Percentiles rank a stretch among this genome's conserved stretches.
phyloP scores from a whole-genome alignment of 106 monocot genomes.

The Dendrobium nobile region DNA sequence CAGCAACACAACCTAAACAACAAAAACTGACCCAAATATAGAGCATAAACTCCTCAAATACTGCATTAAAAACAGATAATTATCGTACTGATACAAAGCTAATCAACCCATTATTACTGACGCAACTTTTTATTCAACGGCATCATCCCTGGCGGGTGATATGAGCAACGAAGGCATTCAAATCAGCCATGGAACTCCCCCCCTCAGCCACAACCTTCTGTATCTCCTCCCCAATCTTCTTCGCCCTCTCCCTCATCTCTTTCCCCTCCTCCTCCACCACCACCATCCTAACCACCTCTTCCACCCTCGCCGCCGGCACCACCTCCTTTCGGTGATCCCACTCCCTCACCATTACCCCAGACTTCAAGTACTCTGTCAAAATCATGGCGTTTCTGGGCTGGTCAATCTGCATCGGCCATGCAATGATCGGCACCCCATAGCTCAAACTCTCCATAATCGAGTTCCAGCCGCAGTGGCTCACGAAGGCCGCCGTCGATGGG shows the following conservation, averaged over 20 bases:
- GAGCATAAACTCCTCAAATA: no score
- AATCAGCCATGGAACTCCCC: constrained; percentile 5
- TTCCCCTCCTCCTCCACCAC: constrained; percentile 10
- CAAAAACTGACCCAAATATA: no score
- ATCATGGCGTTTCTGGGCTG: constrained; percentile 16
- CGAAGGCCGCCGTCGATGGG: constrained; percentile 37
- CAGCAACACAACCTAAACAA: no score
- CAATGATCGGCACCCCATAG: constrained; percentile 10
- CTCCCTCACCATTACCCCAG: constrained; percentile 5
- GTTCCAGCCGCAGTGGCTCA: constrained; percentile 81
- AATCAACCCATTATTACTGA: no score
- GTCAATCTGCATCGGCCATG: constrained; percentile 15
- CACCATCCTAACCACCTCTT: constrained; percentile 6
- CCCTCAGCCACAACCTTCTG: not conserved
- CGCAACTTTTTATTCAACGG: no score
- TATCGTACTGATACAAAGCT: no score
- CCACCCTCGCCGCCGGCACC: not conserved
- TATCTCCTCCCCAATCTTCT: constrained; percentile 5
- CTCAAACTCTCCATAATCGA: constrained; percentile 27
- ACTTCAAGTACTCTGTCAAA: constrained; percentile 8
- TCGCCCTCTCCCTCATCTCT: constrained; percentile 7
- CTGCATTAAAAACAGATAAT: no score
- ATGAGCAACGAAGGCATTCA: constrained; percentile 7
- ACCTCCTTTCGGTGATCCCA: constrained; percentile 1
- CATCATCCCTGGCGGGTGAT: not conserved